These are phyloP conservation scores for Musa troglodytarum DNA, from an alignment of 176 grass and related monocot species.

Conservation along the genomic window DNA sequence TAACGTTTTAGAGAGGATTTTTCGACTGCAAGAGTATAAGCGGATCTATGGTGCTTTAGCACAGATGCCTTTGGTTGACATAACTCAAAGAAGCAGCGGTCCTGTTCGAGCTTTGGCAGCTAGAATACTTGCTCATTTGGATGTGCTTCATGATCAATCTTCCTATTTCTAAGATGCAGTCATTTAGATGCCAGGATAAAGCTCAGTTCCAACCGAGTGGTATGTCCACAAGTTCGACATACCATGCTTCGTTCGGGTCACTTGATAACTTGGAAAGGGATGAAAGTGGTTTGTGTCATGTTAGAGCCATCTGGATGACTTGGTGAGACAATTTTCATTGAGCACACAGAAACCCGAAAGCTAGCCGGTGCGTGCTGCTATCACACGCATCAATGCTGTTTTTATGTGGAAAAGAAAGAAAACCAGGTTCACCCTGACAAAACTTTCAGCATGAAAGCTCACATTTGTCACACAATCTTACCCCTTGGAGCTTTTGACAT, in stretches of 20 bases:
- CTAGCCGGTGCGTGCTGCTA: not conserved
- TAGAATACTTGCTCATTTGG: constrained; percentile 13
- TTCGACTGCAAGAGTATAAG: constrained; percentile 1
- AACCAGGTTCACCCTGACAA: not conserved
- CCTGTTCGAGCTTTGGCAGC: not conserved
- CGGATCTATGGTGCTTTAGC: not conserved
- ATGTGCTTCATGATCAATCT: constrained; percentile 1
- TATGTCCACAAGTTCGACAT: not conserved
- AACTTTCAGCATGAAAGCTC: not conserved
- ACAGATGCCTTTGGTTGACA: constrained; percentile 7
- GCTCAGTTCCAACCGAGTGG: not conserved
- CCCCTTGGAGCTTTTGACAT: not conserved
- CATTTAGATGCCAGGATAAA: not conserved
- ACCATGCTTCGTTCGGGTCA: not conserved
- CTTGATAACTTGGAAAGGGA: not conserved
- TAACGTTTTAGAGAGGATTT: constrained; percentile 4
- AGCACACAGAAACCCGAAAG: not conserved
- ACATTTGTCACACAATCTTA: not conserved
- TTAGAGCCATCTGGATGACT: not conserved
- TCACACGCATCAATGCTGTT: too few relatives aligned
- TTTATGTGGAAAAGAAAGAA: too few relatives aligned
- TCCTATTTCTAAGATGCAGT: not conserved
- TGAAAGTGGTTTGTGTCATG: too few relatives aligned
- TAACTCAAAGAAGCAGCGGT: constrained; percentile 2
- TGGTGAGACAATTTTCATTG: not conserved